Evolutionary conservation across 108 stramenopile genomes (phyloP).

Genomic region (Cyclotella atomus): DNA sequence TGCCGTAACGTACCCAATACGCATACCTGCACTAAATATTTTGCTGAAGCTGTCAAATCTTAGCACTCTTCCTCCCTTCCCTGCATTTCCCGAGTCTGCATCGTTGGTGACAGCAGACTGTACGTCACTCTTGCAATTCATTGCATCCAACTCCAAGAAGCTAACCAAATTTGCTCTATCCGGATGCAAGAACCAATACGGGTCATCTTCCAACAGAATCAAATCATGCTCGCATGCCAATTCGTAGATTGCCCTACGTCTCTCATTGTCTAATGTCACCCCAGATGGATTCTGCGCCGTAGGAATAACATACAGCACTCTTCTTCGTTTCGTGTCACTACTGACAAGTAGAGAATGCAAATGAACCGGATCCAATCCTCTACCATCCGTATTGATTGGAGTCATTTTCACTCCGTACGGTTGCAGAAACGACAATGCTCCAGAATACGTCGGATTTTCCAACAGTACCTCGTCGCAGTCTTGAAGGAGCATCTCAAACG

Average conservation of each 20-base stretch:
- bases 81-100: not conserved
- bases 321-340: constrained; percentile 10
- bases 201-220: constrained; percentile 68
- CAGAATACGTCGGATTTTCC: constrained; percentile 53
- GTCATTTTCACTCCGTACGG: constrained; percentile 26
- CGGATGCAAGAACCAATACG: constrained; percentile 59
- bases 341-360: not conserved
- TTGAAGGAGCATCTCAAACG: constrained; percentile 48
- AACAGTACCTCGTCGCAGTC: constrained; percentile 38
- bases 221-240: constrained; percentile 54
- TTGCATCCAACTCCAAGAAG: constrained; percentile 15
- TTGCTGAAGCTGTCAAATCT: constrained; percentile 66
- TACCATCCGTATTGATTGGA: constrained; percentile 23
- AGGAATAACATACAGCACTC: constrained; percentile 57
- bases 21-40: constrained; percentile 61
- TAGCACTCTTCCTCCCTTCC: constrained; percentile 60
- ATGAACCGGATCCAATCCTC: constrained; percentile 24
- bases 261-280: constrained; percentile 22
- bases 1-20: constrained; percentile 62
- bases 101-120: no score
- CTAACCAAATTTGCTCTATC: constrained; percentile 12
- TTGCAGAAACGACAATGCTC: constrained; percentile 44
- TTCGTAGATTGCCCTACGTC: constrained; percentile 48
- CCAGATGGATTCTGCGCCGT: constrained; percentile 57
- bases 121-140: not conserved